Evolutionary conservation across 1,139 yeast species (phyloP).

Genomic region (Pichia sp.): DNA sequence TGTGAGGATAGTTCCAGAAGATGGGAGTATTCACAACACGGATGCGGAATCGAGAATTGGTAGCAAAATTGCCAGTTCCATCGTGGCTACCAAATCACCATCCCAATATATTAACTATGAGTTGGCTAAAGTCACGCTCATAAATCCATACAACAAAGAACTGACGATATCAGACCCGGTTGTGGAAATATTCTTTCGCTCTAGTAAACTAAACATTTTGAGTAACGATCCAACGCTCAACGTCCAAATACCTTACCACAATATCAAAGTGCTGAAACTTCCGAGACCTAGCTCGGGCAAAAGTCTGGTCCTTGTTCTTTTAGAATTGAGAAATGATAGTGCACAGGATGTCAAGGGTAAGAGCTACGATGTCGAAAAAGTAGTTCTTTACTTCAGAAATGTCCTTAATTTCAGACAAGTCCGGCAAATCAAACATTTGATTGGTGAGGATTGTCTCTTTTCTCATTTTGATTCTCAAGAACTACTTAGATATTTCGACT

Average conservation of each 20-base stretch:
- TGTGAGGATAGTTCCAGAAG: background rate
- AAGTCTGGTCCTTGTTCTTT: background rate
- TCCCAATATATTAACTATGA: background rate
- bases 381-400: background rate
- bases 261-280: background rate
- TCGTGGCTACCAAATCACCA: background rate
- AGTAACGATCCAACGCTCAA: background rate
- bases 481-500: background rate
- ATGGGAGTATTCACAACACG: background rate
- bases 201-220: background rate
- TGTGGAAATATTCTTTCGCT: background rate
- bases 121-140: background rate
- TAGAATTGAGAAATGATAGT: background rate
- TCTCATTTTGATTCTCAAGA: background rate
- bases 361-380: background rate
- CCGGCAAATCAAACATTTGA: background rate
- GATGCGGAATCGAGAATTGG: background rate
- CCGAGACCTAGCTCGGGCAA: background rate
- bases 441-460: background rate
- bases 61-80: background rate
- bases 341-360: background rate
- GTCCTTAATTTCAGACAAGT: background rate
- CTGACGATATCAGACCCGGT: background rate
- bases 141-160: background rate
- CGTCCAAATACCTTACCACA: conserved; percentile 3